These are phyloP conservation scores for Calonectria multiphialidica DNA, from an alignment of 2,329 filamentous ascomycete genomes.

Conservation along the genomic window DNA sequence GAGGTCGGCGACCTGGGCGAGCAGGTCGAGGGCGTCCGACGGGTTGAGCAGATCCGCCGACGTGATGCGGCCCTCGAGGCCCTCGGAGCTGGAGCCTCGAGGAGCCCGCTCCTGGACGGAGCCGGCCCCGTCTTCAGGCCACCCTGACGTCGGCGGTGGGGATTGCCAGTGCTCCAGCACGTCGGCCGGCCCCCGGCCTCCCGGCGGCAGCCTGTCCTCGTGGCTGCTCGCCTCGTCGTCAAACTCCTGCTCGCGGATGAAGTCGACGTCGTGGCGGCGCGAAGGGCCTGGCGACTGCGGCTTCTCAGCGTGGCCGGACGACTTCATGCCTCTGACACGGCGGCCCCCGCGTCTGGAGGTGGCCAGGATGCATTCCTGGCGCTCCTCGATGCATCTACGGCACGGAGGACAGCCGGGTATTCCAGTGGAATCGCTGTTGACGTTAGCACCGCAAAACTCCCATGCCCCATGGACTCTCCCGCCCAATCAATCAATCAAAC, in stretches of 20 bases:
- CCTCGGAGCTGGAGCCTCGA: slow-evolving; percentile 4
- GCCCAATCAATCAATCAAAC: slow-evolving; percentile 5
- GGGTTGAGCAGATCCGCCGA: slow-evolving; percentile 55
- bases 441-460: neutral
- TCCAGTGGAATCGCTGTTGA: slow-evolving; percentile 47
- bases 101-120: slow-evolving; percentile 28
- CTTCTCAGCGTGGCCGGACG: neutral
- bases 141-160: neutral
- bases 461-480: neutral
- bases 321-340: slow-evolving; percentile 44
- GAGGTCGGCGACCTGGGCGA: slow-evolving; percentile 56
- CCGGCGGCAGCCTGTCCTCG: neutral
- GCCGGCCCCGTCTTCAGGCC: slow-evolving; percentile 21
- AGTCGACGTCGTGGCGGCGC: neutral
- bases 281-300: neutral
- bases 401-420: slow-evolving; percentile 52
- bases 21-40: slow-evolving; percentile 55
- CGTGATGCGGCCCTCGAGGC: slow-evolving; percentile 54
- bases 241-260: neutral
- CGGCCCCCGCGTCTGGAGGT: slow-evolving; percentile 54
- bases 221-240: neutral
- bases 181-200: neutral
- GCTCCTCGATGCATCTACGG: slow-evolving; percentile 52
- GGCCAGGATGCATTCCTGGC: slow-evolving; percentile 54
- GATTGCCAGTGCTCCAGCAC: slow-evolving; percentile 4